Evolutionary conservation across 768 basidiomycete genomes (phyloP).

Genomic region (Rhodotorula sphaerocarpa): DNA sequence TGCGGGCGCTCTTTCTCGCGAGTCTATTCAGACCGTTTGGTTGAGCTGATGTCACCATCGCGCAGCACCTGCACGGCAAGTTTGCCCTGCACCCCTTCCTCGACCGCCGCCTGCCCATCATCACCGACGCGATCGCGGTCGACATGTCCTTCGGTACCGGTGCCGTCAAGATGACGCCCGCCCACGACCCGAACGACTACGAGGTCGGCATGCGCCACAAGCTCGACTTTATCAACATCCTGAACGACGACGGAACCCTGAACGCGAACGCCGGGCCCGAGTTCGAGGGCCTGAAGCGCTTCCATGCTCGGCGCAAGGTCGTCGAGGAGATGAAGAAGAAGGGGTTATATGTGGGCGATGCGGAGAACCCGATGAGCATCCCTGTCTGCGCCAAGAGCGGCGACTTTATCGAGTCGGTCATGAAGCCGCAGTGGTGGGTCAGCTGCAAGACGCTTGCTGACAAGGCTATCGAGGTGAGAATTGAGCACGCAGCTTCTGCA

Average conservation of each 20-base stretch:
- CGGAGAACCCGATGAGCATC: slow-evolving; percentile 95
- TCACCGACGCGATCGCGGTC: slow-evolving; percentile 70
- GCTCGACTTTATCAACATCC: slow-evolving; percentile 82
- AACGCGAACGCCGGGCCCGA: slow-evolving; percentile 72
- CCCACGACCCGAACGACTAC: slow-evolving; percentile 95
- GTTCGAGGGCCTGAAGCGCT: slow-evolving; percentile 85
- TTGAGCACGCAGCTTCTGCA: background rate
- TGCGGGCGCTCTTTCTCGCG: slow-evolving; percentile 39
- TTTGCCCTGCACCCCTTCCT: slow-evolving; percentile 71
- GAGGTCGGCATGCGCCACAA: slow-evolving; percentile 81
- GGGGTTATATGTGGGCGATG: slow-evolving; percentile 78
- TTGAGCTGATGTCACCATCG: no score
- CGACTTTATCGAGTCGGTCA: slow-evolving; percentile 84
- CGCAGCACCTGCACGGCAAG: slow-evolving; percentile 83
- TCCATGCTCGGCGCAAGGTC: slow-evolving; percentile 79
- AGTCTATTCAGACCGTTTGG: background rate
- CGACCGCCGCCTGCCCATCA: slow-evolving; percentile 72
- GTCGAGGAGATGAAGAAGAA: slow-evolving; percentile 72
- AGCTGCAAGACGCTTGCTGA: slow-evolving; percentile 83
- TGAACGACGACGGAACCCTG: slow-evolving; percentile 94
- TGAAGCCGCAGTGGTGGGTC: slow-evolving; percentile 99
- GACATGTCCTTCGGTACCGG: slow-evolving; percentile 97
- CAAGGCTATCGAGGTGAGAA: slow-evolving; percentile 68
- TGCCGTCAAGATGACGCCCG: slow-evolving; percentile 97
- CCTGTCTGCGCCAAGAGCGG: slow-evolving; percentile 94